Conservation (phyloP, 805 yeast species). For the Hanseniaspora vineae region DNA sequence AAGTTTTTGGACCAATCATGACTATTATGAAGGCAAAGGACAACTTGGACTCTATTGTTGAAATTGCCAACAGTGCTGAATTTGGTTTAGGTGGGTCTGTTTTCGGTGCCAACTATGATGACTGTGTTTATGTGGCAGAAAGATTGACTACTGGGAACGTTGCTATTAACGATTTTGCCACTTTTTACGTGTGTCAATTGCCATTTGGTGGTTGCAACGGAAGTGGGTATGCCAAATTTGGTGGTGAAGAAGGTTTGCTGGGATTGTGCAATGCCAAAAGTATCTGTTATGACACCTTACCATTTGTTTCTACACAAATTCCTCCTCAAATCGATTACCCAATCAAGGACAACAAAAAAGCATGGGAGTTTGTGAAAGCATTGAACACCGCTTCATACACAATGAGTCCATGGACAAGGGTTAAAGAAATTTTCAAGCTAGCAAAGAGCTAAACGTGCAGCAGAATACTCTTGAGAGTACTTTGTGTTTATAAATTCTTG, state of each 20-base stretch:
- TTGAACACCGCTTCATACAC: constrained; percentile 81
- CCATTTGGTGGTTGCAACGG: constrained; percentile 95
- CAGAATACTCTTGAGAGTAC: no score
- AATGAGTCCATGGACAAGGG: constrained; percentile 53
- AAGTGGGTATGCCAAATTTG: constrained; percentile 94
- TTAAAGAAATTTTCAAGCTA: constrained; percentile 39
- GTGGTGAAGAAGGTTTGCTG: constrained; percentile 92
- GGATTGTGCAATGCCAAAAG: constrained; percentile 84
- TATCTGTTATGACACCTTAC: constrained; percentile 70
- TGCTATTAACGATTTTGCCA: constrained; percentile 95
- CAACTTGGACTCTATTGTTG: constrained; percentile 52
- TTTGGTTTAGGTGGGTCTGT: constrained; percentile 90
- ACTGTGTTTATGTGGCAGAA: constrained; percentile 51
- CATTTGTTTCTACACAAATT: constrained; percentile 67
- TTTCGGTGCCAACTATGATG: constrained; percentile 52
- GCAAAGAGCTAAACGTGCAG: constrained; percentile 30
- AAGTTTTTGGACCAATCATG: constrained; percentile 89
- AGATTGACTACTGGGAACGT: constrained; percentile 74
- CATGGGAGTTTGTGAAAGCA: constrained; percentile 79
- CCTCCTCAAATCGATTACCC: constrained; percentile 93
- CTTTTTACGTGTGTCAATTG: constrained; percentile 86
- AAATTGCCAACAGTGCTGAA: constrained; percentile 68
- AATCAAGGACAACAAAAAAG: constrained; percentile 60
- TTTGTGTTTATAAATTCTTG: neutral
- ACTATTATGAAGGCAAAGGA: constrained; percentile 59